Evolutionary conservation across 2,329 filamentous ascomycete genomes (phyloP).

Genomic region (Emergomyces pasteurianus): DNA sequence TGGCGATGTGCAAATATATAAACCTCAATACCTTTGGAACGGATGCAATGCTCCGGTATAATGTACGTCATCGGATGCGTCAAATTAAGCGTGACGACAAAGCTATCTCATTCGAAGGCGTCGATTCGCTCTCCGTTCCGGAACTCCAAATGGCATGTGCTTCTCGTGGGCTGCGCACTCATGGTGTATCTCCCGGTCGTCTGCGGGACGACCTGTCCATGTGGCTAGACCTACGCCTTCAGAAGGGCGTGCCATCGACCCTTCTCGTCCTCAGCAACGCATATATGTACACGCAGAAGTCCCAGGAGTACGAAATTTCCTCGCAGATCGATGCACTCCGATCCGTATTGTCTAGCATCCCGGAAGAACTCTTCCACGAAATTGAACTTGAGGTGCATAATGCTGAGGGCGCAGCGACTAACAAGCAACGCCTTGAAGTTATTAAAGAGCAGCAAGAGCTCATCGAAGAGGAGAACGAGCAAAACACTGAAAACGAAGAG

Average conservation of each 20-base stretch:
- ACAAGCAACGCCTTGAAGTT: conserved; percentile 97
- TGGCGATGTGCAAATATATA: conserved; percentile 98
- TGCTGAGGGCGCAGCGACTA: conserved; percentile 91
- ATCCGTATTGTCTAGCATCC: conserved; percentile 84
- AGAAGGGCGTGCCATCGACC: conserved; percentile 91
- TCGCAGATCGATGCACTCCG: conserved; percentile 88
- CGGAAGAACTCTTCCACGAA: conserved; percentile 97
- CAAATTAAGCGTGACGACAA: conserved; percentile 98
- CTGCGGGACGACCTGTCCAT: conserved; percentile 82
- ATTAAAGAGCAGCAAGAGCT: conserved; percentile 97
- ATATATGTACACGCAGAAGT: conserved; percentile 74
- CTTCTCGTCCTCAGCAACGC: conserved; percentile 92
- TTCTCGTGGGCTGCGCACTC: conserved; percentile 81
- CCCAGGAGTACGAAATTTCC: conserved; percentile 70
- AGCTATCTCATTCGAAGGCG: conserved; percentile 85
- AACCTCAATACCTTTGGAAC: conserved; percentile 95
- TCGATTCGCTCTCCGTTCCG: conserved; percentile 82
- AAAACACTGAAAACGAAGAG: conserved; percentile 69
- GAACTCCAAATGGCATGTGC: conserved; percentile 89
- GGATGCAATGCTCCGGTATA: conserved; percentile 94
- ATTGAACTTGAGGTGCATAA: conserved; percentile 97
- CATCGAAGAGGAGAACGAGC: conserved; percentile 92
- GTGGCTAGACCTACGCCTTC: conserved; percentile 88
- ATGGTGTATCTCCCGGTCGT: conserved; percentile 78
- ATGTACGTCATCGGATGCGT: conserved; percentile 92